Percentiles rank a stretch among this genome's conserved stretches.
Conservation (phyloP, 1,284 basidiomycete genomes). For the Malassezia caprae region DNA sequence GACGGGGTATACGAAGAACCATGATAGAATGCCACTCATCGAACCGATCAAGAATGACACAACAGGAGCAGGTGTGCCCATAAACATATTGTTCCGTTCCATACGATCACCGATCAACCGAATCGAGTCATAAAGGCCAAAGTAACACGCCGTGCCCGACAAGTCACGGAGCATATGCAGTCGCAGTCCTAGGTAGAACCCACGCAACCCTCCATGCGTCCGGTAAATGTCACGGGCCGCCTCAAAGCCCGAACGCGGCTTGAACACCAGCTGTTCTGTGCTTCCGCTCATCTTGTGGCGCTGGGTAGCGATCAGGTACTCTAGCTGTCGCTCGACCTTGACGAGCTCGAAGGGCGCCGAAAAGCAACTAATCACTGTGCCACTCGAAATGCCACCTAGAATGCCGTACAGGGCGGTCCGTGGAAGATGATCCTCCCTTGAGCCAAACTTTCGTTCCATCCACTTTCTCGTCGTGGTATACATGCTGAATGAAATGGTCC, state of each 20-base stretch:
- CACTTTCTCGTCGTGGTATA: constrained; percentile 78
- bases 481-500: constrained; percentile 83
- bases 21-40: constrained; percentile 37
- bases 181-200: constrained; percentile 45
- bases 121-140: constrained; percentile 44
- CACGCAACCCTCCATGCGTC: constrained; percentile 40
- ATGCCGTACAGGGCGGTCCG: constrained; percentile 35
- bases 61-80: constrained; percentile 34
- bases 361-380: constrained; percentile 58
- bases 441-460: constrained; percentile 52
- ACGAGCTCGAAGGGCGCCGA: constrained; percentile 74
- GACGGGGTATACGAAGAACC: constrained; percentile 46
- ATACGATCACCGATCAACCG: constrained; percentile 20
- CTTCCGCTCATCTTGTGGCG: constrained; percentile 55
- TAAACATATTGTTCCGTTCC: constrained; percentile 17
- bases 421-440: constrained; percentile 18
- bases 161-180: constrained; percentile 37
- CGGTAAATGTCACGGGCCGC: constrained; percentile 40
- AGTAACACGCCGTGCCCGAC: constrained; percentile 39
- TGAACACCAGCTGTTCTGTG: constrained; percentile 18
- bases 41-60: constrained; percentile 44
- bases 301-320: constrained; percentile 77
- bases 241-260: constrained; percentile 33
- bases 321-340: constrained; percentile 73
- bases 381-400: constrained; percentile 64